Evolutionary conservation across 2,329 filamentous ascomycete genomes (phyloP), one percentile per base, ranked within the genome.

Genomic region (Hansfordia pulvinata): DNA sequence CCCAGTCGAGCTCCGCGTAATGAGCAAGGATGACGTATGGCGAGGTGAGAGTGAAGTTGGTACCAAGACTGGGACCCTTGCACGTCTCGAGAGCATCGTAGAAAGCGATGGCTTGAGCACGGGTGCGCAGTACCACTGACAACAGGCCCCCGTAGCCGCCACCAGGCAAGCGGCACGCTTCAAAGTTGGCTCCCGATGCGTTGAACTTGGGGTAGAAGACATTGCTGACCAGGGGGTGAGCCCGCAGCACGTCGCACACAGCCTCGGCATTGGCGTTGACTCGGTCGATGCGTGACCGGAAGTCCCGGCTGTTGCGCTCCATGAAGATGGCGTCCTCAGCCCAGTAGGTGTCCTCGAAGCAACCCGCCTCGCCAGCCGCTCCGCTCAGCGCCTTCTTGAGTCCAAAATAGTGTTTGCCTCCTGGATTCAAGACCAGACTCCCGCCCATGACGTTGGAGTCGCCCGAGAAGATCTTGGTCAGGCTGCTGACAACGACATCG

Each of bases 401-500:
- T 1, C 54, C 40, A 3, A 49, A 29, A 49, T 93, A 93, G 53
- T 77, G 79, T 23, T 57, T 70, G n/a, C 75, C 61, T 30, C 75
- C 68, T 1, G 69, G 69, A 42, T 76, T 76, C 23, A 76, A 47
- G 28, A 76, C 69, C 23, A 64, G 56, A 36, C 76, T 80, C 30
- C 90, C 90, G 31, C 86, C 90, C 88, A 96, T 96, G 38, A 98
- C 90, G 50, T 98, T 96, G 50, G 83, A 90, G 53, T 94, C 90
- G 26, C 90, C 90, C 30, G 84, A 93, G 56, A 98, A 98, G 28
- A 96, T 79, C 52, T 98, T 98, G 25, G 90, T 96, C 32, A 98
- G 62, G 47, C 83, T 93, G 60, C 83, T 93, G 30, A 93, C 88
- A 5, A 96, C 82, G 10, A 96, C 65, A 52, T 98, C 90, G 32